Evolutionary conservation across 768 basidiomycete genomes (phyloP), one percentile per base, ranked within the genome.

Genomic region (Lanmaoa rubissima): DNA sequence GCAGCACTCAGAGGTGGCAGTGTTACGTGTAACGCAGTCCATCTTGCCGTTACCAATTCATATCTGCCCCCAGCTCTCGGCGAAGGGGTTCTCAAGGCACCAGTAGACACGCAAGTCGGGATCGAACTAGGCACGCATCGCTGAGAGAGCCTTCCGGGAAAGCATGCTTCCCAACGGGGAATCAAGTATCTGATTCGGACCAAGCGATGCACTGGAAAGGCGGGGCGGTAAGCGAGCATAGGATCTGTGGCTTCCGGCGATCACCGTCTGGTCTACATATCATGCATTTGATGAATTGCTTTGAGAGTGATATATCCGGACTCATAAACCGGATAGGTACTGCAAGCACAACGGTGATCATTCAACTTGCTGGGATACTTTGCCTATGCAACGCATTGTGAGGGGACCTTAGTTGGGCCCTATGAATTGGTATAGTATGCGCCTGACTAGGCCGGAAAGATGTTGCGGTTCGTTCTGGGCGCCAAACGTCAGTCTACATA

Each of bases 341-440:
- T 3, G 32, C 44, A 24, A 34, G 28, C 14, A 6, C 32, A 13
- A 44, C 12, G 5, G 11, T 2, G 31, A 43, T 24, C 21, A 32
- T 26, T 58, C 32, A 6, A 24, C 21, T 34, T 26, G 55, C 28
- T 19, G 28, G 16, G 24, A 7, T 40, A 42, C 35, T 34, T 45
- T 42, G 28, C 28, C n/a, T 32, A 39, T 19, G 11, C 19, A 28
- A 14, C 8, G 10, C 26, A 28, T 39, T 44, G 12, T n/a, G 12
- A 35, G 16, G 4, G n/a, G 32, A 8, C 12, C 6, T 61, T 58
- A 93, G 70, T 93, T 94, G 1, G 92, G 90, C 3, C 93, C 93
- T 66, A 95, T 84, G 58, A 94, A 91, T 66, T 95, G 92, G 69
- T 93, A 95, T 65, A 94, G 60, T 60, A 94, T 83, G 55, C 87